Percentiles rank a stretch among this genome's conserved stretches.
phyloP scores from a whole-genome alignment of 176 grass and related monocot species.

The Themeda triandra region DNA sequence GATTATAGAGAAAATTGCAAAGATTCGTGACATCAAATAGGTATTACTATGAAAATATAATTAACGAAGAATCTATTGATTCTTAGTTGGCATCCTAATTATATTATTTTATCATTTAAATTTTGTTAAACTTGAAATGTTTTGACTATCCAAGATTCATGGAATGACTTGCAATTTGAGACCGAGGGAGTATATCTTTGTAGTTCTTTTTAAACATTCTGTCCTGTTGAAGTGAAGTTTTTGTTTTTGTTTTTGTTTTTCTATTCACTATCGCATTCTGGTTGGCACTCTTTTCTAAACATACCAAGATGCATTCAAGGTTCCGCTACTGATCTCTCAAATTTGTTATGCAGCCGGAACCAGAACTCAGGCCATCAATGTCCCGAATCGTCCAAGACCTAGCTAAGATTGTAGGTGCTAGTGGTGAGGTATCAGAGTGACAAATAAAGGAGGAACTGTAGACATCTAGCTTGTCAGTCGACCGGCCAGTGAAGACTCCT shows the following conservation, averaged over 20 bases:
- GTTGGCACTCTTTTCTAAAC: background rate
- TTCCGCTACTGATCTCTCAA: constrained; percentile 20
- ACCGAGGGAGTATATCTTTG: too few relatives aligned
- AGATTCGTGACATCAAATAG: too few relatives aligned
- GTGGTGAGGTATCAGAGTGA: constrained; percentile 31
- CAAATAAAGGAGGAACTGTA: constrained; percentile 1
- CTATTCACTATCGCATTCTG: background rate
- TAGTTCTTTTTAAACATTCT: background rate
- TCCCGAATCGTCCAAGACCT: constrained; percentile 72
- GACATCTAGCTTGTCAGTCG: background rate
- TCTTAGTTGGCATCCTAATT: too few relatives aligned
- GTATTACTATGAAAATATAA: too few relatives aligned
- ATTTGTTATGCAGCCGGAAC: constrained; percentile 51
- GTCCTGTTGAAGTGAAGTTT: background rate
- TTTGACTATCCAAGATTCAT: too few relatives aligned
- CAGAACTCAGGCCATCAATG: constrained; percentile 72
- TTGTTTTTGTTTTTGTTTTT: too few relatives aligned
- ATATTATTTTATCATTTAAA: too few relatives aligned
- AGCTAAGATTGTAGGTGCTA: constrained; percentile 37
- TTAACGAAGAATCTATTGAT: too few relatives aligned
- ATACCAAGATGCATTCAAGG: background rate
- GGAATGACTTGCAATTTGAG: too few relatives aligned
- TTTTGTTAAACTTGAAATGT: too few relatives aligned
- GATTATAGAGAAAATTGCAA: too few relatives aligned
- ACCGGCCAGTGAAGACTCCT: background rate